These are phyloP conservation scores for Hapsidospora chrysogenum DNA, from an alignment of 495 filamentous ascomycete species.

Conservation along the genomic window DNA sequence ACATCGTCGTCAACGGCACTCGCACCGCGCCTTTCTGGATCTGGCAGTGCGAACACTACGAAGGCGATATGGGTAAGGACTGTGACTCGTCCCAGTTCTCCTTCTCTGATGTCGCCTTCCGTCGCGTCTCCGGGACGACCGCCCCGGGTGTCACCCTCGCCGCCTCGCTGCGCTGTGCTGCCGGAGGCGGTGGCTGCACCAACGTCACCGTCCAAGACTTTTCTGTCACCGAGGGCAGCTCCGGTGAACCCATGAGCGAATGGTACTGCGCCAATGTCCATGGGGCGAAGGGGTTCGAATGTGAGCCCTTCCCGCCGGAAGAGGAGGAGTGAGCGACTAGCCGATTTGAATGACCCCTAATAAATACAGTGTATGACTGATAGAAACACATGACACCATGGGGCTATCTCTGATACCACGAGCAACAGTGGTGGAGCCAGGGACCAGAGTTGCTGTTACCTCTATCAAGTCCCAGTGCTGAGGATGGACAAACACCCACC, in stretches of 20 bases:
- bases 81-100: background rate
- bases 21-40: background rate
- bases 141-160: background rate
- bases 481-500: background rate
- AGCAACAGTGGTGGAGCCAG: no score
- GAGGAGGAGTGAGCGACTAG: no score
- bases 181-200: background rate
- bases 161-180: background rate
- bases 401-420: background rate
- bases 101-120: background rate
- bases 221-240: background rate
- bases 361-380: background rate
- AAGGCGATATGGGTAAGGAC: background rate
- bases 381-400: background rate
- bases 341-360: background rate
- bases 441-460: background rate
- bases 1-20: background rate
- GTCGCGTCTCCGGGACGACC: background rate
- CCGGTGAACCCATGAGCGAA: background rate
- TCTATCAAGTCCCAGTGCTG: background rate
- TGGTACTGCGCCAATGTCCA: conserved; percentile 3
- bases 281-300: no score
- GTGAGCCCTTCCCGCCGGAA: no score
- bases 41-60: conserved; percentile 1
- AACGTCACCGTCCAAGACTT: background rate